Conservation (phyloP, 805 yeast species). For the Komagataella ulmi region DNA sequence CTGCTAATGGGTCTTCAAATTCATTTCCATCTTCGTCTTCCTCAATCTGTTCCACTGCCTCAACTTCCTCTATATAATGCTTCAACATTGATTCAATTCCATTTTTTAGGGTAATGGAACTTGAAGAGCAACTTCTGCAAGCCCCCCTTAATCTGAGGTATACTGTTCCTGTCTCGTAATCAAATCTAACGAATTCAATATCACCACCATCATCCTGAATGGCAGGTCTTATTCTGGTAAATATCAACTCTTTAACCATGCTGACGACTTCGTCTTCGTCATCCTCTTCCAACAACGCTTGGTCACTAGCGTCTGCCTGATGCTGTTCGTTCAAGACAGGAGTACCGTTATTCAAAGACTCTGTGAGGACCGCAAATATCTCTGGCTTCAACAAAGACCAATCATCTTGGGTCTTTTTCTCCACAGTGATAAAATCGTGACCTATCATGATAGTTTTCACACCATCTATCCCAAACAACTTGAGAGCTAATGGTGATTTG, state of each 20-base stretch:
- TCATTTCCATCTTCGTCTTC: constrained; percentile 53
- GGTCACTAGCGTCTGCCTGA: constrained; percentile 12
- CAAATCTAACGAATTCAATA: constrained; percentile 76
- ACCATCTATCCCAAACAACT: constrained; percentile 65
- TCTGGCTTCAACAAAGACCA: constrained; percentile 60
- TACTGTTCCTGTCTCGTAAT: constrained; percentile 78
- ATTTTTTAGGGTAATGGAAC: constrained; percentile 83
- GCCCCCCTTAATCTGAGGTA: constrained; percentile 89
- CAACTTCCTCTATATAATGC: constrained; percentile 93
- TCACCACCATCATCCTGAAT: constrained; percentile 99
- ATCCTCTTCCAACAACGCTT: constrained; percentile 23
- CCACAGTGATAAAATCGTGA: constrained; percentile 71
- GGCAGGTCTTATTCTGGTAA: constrained; percentile 93
- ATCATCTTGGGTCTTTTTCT: constrained; percentile 36
- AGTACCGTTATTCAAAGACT: constrained; percentile 38
- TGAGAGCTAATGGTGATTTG: constrained; percentile 65
- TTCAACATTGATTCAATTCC: constrained; percentile 97
- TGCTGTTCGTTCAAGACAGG: constrained; percentile 35
- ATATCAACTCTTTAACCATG: constrained; percentile 85
- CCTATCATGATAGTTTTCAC: constrained; percentile 70
- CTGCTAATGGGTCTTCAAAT: neutral
- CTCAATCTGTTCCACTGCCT: constrained; percentile 74
- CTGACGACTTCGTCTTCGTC: constrained; percentile 72
- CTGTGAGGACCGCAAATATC: constrained; percentile 45
- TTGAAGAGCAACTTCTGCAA: constrained; percentile 83